Base-by-base conservation (phyloP, 139 green algal genomes). In the Chlorella sp. region DNA sequence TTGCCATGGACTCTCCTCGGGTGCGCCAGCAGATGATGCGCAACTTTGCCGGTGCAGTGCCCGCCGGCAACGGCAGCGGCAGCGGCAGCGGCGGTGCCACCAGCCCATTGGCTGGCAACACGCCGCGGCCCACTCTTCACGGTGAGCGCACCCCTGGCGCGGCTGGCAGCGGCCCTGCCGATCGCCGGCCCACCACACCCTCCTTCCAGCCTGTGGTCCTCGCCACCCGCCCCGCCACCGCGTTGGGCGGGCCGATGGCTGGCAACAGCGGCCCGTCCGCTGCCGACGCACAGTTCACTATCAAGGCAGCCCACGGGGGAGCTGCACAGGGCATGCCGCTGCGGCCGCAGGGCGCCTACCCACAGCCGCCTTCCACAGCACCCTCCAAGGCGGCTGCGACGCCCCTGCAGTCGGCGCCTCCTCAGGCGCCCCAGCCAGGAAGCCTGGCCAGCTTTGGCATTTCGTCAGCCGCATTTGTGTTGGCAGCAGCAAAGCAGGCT, bases 391-490 rank as follows among this genome's bases (percentile, higher is more conserved):
- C 71, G 15, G 36, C 60, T 60, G 85, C 32, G 22, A 5, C 28
- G 28, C 12, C 21, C 40, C 36, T 66, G 66, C 66, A 86, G 81
- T 11, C 39, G 19, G 30, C 66, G 39, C 11, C 66, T 30, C 0
- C n/a, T 9, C 32, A 24, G 9, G 81, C 53, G 71, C 48, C 60
- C 30, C 36, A 48, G 36, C 32, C 36, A 3, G 77, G 53, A 36
- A 64, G 86, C 57, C 48, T 89, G 32, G 77, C 86, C 75, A 86
- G 37, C 36, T 90, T 86, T 78, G 86, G 86, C 77, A 85, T 90
- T 37, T 66, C 78, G 4, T 57, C 77, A 0, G 86, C 53, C 1
- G 86, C 86, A 0, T 90, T 90, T 69, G 77, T 90, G 60, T 39
- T 60, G 28, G 73, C 76, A 1, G 48, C 73, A 16, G 9, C 61